These are phyloP conservation scores for Cornus suecica DNA, from an alignment of 148 eudicot genomes.

Conservation along the genomic window DNA sequence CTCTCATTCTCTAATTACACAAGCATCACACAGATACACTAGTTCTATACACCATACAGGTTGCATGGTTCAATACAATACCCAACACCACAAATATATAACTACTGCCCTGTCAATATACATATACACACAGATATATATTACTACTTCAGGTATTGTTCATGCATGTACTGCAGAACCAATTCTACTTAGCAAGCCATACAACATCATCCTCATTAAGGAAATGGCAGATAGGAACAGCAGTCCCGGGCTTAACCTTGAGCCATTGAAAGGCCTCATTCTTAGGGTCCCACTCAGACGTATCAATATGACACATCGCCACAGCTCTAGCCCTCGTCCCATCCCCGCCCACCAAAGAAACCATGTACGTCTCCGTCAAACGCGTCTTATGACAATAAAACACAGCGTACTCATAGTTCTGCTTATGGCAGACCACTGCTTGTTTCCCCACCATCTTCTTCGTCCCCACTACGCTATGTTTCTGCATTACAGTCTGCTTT, in stretches of 20 bases:
- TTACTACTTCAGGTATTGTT: no score
- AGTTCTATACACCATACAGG: no score
- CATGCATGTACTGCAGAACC: no score
- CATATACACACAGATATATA: no score
- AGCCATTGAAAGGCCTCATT: conserved; percentile 24
- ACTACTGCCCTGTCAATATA: no score
- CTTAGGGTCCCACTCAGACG: conserved; percentile 31
- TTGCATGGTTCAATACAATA: no score
- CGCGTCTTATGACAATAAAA: conserved; percentile 20
- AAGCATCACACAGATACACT: no score
- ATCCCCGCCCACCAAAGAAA: conserved; percentile 14
- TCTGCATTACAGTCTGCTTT: not conserved
- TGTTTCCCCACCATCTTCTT: not conserved
- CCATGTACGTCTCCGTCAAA: conserved; percentile 13
- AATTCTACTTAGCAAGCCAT: not conserved
- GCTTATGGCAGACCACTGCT: conserved; percentile 26
- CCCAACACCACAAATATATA: no score
- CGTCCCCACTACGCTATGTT: not conserved
- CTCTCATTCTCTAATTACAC: no score
- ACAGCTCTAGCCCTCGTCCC: conserved; percentile 10
- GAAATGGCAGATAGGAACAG: not conserved
- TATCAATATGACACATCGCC: conserved; percentile 28
- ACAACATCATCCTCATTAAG: not conserved
- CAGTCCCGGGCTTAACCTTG: conserved; percentile 32
- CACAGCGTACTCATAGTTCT: conserved; percentile 23